Evolutionary conservation across 164 flowering plant species (phyloP).

Genomic region (Tetrastigma voinierianum): DNA sequence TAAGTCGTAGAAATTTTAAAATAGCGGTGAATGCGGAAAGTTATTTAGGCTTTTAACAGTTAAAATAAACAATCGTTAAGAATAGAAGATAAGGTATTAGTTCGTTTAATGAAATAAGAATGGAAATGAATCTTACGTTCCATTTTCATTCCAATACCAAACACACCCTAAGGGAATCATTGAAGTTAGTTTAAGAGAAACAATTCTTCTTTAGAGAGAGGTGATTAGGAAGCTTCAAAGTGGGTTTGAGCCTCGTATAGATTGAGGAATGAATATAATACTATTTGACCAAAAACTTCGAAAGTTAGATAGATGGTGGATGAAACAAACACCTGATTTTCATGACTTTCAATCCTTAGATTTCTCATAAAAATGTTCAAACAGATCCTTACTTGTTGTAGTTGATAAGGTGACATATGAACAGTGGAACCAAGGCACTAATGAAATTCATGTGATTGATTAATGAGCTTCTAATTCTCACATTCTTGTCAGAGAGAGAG

Average conservation of each 20-base stretch:
- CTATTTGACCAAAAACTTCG: slow-evolving; percentile 20
- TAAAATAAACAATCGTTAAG: not conserved
- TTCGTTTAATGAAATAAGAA: slow-evolving; percentile 1
- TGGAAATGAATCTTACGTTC: too few species aligned
- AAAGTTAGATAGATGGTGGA: slow-evolving; percentile 29
- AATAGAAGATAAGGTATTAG: not conserved
- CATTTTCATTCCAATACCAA: too few species aligned
- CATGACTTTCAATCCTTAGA: slow-evolving; percentile 16
- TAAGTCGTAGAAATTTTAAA: too few species aligned
- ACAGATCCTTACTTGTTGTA: not conserved
- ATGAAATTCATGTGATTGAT: not conserved
- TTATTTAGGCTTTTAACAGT: too few species aligned
- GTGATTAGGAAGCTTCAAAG: not conserved
- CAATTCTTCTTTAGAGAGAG: not conserved
- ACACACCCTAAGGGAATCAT: too few species aligned
- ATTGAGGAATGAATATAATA: slow-evolving; percentile 10
- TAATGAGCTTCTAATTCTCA: too few species aligned
- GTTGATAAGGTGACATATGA: not conserved
- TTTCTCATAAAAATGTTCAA: not conserved
- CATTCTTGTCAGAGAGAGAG: too few species aligned
- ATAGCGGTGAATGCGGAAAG: too few species aligned
- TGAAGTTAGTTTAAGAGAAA: not conserved
- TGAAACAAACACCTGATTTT: slow-evolving; percentile 25
- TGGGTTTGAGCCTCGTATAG: slow-evolving; percentile 3
- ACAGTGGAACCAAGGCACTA: not conserved